Conservation (phyloP, 306 rosid genomes). For the Argentina anserina region DNA sequence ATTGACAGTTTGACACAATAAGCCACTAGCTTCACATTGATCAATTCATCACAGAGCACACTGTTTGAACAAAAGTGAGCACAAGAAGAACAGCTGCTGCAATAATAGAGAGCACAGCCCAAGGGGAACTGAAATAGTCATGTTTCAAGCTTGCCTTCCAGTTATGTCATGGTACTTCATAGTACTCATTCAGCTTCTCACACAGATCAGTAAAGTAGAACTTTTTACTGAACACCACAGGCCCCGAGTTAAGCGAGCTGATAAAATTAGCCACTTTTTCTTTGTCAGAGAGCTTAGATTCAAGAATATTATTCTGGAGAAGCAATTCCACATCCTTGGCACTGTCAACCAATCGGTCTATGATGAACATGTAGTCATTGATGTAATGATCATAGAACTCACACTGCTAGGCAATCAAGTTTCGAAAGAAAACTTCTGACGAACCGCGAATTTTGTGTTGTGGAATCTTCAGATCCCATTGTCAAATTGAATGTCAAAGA, state of each 20-base stretch:
- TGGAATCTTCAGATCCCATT: slow-evolving; percentile 28
- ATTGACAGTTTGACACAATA: neutral
- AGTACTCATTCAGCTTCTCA: slow-evolving; percentile 15
- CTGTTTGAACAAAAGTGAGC: neutral
- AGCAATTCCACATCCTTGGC: slow-evolving; percentile 9
- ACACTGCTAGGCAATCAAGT: slow-evolving; percentile 31
- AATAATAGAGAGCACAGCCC: slow-evolving; percentile 9
- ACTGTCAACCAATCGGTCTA: slow-evolving; percentile 14
- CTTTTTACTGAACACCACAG: neutral
- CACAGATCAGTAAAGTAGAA: neutral
- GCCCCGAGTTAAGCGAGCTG: slow-evolving; percentile 16
- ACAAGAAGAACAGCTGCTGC: neutral
- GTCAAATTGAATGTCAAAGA: slow-evolving; percentile 11
- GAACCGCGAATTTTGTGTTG: neutral
- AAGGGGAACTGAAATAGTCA: slow-evolving; percentile 11
- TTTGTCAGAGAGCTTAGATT: slow-evolving; percentile 17
- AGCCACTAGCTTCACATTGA: neutral
- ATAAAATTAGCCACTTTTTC: slow-evolving; percentile 6
- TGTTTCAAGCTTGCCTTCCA: slow-evolving; percentile 24
- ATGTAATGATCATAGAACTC: slow-evolving; percentile 8
- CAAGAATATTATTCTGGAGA: neutral
- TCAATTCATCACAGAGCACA: too few relatives aligned
- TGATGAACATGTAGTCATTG: slow-evolving; percentile 15
- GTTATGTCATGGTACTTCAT: neutral
- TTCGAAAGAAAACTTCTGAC: slow-evolving; percentile 11